phyloP scores from a whole-genome alignment of 257 asterid genomes.

The Rhazya stricta region DNA sequence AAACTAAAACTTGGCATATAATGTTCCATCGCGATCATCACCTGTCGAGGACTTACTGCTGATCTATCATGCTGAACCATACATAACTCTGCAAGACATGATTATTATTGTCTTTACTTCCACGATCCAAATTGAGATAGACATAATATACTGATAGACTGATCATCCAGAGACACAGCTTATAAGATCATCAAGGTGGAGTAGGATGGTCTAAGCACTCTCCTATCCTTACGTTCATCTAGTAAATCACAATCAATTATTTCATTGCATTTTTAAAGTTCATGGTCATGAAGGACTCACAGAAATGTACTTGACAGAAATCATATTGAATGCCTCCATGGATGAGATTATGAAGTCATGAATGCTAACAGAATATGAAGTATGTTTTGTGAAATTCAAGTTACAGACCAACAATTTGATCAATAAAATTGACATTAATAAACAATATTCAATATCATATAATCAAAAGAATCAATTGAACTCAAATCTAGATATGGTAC shows the following conservation, averaged over 20 bases:
- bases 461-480: background rate
- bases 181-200: background rate
- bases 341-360: background rate
- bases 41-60: slow-evolving; percentile 56
- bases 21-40: slow-evolving; percentile 69
- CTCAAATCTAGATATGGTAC: background rate
- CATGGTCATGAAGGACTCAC: background rate
- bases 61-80: slow-evolving; percentile 47
- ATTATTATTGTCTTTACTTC: background rate
- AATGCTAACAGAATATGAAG: background rate
- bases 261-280: background rate
- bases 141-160: too few species aligned
- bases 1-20: slow-evolving; percentile 74
- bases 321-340: background rate
- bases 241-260: background rate
- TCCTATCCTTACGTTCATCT: background rate
- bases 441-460: background rate
- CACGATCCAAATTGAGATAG: background rate
- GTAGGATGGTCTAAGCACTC: background rate
- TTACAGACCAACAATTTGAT: background rate
- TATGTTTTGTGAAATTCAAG: too few species aligned
- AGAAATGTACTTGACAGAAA: background rate
- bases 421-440: background rate
- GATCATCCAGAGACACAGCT: background rate
- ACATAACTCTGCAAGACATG: slow-evolving; percentile 55